Evolutionary conservation across 805 yeast species (phyloP), one percentile per base, ranked within the genome.

Genomic region (Dipodascus albidus): DNA sequence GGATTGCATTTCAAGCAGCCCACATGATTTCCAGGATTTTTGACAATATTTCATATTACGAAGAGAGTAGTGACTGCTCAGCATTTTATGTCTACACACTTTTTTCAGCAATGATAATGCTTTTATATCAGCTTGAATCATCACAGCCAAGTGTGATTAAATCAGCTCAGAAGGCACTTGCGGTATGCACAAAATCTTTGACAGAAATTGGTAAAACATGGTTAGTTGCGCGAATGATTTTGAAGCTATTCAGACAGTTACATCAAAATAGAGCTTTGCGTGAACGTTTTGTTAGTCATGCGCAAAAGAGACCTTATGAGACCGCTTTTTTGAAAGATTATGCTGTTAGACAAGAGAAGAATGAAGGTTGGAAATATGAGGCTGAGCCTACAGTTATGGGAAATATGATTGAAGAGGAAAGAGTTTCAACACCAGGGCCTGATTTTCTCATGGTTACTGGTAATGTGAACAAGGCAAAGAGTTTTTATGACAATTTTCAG

Each of bases 1-100:
- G 89, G 8, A 83, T 85, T 54, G 85, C 88, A 1, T 85, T 84
- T 72, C 87, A 83, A 65, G 86, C 90, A 0, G 88, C 93, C 0
- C 79, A 86, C 60, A 81, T 83, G 80, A 80, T 85, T 57, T 76
- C 85, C 3, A 72, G 78, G 47, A 81, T 86, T 53, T 74, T 80
- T 24, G 80, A 81, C 50, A 80, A 78, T 54, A 59, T 85, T 54
- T 59, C 74, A 42, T 77, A 74, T 48, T 72, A 74, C 47, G 73
- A 74, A 52, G 78, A 78, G 58, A 63, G 82, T 52, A 68, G 67
- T 52, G 74, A 72, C 58, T 75, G 79, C 55, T 83, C 87, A 11
- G 79, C 82, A n/a, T 71, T 76, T 65, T 75, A 74, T 59, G 81
- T 79, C 31, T 81, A 80, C 61, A 76, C 76, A 41, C 69, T 76